Conservation (phyloP, 2,329 filamentous ascomycete species). For the Calcarisporium arbuscula region DNA sequence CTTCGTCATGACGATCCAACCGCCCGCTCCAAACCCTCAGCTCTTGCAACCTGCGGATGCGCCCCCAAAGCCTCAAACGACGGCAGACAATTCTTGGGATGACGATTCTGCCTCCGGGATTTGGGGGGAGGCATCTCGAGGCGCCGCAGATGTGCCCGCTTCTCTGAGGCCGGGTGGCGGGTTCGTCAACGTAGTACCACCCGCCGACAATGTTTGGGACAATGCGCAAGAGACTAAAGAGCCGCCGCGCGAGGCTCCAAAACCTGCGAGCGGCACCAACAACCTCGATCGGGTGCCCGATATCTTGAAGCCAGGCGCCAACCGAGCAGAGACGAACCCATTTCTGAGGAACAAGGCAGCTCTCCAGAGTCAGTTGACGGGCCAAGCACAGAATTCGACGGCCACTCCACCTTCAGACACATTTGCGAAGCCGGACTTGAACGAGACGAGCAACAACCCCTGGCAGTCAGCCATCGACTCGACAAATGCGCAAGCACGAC, state of each 20-base stretch:
- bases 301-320: slow-evolving; percentile 25
- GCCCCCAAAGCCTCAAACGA: too few species aligned
- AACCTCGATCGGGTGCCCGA: slow-evolving; percentile 20
- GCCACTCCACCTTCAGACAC: slow-evolving; percentile 25
- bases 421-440: slow-evolving; percentile 36
- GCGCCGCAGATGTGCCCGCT: slow-evolving; percentile 23
- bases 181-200: slow-evolving; percentile 6
- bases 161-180: slow-evolving; percentile 25
- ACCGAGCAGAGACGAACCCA: slow-evolving; percentile 42
- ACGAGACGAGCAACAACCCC: slow-evolving; percentile 31
- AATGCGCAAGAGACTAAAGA: slow-evolving; percentile 18
- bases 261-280: slow-evolving; percentile 5
- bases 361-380: too few species aligned
- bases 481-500: slow-evolving; percentile 10
- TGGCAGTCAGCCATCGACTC: slow-evolving; percentile 24
- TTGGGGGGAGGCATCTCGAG: slow-evolving; percentile 20
- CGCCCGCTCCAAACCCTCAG: too few species aligned
- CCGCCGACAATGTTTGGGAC: slow-evolving; percentile 23
- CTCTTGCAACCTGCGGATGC: too few species aligned
- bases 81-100: slow-evolving; percentile 18
- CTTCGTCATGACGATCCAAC: too few species aligned
- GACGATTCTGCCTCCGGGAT: slow-evolving; percentile 14
- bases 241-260: too few species aligned
- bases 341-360: slow-evolving; percentile 44
- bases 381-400: slow-evolving; percentile 6